Percentiles rank a stretch among this genome's conserved stretches.
Conservation (phyloP, 2,329 filamentous ascomycete species). For the Neurospora sp. region DNA sequence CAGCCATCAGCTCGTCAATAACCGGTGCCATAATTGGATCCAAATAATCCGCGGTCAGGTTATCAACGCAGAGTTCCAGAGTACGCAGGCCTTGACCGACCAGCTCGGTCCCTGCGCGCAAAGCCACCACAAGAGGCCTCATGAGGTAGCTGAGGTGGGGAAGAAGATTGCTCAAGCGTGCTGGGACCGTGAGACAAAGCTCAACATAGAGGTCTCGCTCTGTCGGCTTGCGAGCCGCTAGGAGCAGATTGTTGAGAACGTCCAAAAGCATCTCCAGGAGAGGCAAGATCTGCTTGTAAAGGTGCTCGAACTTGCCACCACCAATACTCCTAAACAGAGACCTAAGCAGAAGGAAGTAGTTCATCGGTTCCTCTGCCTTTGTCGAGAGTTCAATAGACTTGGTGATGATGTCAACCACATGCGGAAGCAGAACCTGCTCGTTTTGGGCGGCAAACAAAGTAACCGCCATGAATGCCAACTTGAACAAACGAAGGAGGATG, state of each 20-base stretch:
- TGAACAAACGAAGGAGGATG: slow-evolving; percentile 88
- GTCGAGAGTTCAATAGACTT: slow-evolving; percentile 95
- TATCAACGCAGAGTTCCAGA: slow-evolving; percentile 93
- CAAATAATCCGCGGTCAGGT: slow-evolving; percentile 92
- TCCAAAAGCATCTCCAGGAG: slow-evolving; percentile 95
- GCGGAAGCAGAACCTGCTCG: slow-evolving; percentile 87
- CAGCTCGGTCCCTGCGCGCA: slow-evolving; percentile 84
- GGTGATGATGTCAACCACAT: slow-evolving; percentile 94
- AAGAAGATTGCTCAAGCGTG: slow-evolving; percentile 83
- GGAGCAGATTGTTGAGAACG: slow-evolving; percentile 87
- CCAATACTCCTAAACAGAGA: slow-evolving; percentile 95
- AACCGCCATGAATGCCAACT: slow-evolving; percentile 98
- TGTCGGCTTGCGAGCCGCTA: slow-evolving; percentile 80
- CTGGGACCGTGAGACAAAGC: slow-evolving; percentile 89
- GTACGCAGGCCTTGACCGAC: slow-evolving; percentile 91
- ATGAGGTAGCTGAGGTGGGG: slow-evolving; percentile 95
- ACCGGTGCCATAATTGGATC: slow-evolving; percentile 99
- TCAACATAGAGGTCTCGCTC: slow-evolving; percentile 97
- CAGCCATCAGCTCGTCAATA: slow-evolving; percentile 97
- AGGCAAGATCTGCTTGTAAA: slow-evolving; percentile 96
- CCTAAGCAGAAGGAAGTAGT: slow-evolving; percentile 89
- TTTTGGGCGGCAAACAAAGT: slow-evolving; percentile 92
- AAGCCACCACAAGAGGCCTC: slow-evolving; percentile 90
- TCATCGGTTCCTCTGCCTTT: slow-evolving; percentile 93
- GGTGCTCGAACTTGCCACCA: slow-evolving; percentile 90